Percentiles rank a stretch among this genome's conserved stretches.
Evolutionary conservation across 108 stramenopile genomes (phyloP).

Genomic region (Nitzschia putrida): DNA sequence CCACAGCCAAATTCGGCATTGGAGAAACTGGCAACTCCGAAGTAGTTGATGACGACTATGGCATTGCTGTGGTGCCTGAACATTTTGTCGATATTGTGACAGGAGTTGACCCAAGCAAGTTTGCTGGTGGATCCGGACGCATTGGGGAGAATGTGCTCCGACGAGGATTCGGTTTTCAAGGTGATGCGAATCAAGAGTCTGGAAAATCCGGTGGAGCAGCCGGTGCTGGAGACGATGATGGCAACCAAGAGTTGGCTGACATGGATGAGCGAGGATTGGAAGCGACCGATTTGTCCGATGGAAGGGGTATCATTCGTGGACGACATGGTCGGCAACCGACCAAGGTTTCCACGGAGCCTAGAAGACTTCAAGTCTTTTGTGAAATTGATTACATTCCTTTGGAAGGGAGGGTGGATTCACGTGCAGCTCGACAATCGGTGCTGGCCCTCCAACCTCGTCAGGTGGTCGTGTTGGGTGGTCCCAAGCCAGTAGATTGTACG

Average conservation of each 20-base stretch:
- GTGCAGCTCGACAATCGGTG: conserved; percentile 80
- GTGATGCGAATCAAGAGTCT: conserved; percentile 14
- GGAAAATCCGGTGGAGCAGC: neutral
- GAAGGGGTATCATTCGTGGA: conserved; percentile 85
- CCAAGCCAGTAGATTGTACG: neutral
- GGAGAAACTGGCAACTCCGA: conserved; percentile 68
- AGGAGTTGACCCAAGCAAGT: conserved; percentile 84
- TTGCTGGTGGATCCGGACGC: conserved; percentile 65
- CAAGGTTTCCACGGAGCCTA: conserved; percentile 68
- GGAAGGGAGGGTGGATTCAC: conserved; percentile 83
- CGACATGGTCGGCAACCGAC: conserved; percentile 79
- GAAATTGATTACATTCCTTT: conserved; percentile 84
- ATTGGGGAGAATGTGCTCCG: conserved; percentile 78
- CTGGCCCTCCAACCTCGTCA: conserved; percentile 86
- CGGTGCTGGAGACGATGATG: conserved; percentile 43
- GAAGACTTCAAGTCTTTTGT: conserved; percentile 73
- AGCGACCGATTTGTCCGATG: conserved; percentile 80
- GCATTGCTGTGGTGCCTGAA: conserved; percentile 84
- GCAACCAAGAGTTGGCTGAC: conserved; percentile 45
- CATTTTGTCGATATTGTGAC: conserved; percentile 87
- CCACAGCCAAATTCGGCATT: conserved; percentile 75
- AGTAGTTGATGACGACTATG: conserved; percentile 87
- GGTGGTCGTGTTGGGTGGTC: conserved; percentile 78
- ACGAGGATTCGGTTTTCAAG: conserved; percentile 75
- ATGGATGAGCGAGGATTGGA: conserved; percentile 73